Base-by-base conservation (phyloP, 352 stramenopile genomes). In the Sclerospora graminicola region DNA sequence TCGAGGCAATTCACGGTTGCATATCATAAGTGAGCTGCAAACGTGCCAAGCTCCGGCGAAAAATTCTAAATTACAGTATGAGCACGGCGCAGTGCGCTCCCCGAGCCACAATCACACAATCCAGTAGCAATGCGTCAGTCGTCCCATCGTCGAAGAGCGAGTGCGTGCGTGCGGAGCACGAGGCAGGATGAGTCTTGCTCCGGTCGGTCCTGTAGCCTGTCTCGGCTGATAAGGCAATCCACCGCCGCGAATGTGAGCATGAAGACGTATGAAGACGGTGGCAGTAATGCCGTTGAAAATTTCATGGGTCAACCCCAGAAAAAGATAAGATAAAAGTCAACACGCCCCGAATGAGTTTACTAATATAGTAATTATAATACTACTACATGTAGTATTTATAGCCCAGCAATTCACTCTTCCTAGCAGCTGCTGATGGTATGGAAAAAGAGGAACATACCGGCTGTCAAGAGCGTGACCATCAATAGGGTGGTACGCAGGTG, bases 81-180 rank as follows among this genome's bases (percentile, higher is more conserved):
- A 2, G 19, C 48, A 42, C 31, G 14, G 5, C 18, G 9, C 21
- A 20, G 30, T 45, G 48, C 27, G 35, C 56, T 61, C 20, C 36
- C 32, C 40, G 33, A 31, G 18, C 42, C 51, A 66, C 60, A 66
- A 70, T 59, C 52, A 39, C 64, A 63, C 56, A 58, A 69, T 60
- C 56, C 34, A 56, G 51, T 52, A 6, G 3, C 4, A 26, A 26
- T 26, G 42, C 46, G 56, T 54, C 53, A 60, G 46, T 59, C 56
- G 56, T 45, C 60, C 46, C 49, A 62, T 70, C 55, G 60, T 58
- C 46, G 26, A 58, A 48, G 57, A 66, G 37, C 54, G 43, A 38
- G 39, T 42, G 30, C 57, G 43, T 61, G 51, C 46, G 51, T 55
- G 52, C 36, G 35, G 45, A 51, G 47, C 40, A 47, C 33, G 41